Evolutionary conservation across 164 flowering plant genomes (phyloP).

Genomic region (Kalanchoe fedtschenkoi): DNA sequence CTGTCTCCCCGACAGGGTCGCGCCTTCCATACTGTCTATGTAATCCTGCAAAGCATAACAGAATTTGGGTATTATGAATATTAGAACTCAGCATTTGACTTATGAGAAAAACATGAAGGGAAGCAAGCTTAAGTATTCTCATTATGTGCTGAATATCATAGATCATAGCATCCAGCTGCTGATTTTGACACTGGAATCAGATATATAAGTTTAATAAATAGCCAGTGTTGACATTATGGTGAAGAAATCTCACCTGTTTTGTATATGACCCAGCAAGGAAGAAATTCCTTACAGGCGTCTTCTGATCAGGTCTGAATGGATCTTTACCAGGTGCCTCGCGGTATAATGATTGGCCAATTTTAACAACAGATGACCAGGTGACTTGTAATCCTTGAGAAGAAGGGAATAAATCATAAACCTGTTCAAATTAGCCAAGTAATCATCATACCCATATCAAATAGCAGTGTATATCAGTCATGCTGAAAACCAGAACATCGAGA

Average conservation of each 20-base stretch:
- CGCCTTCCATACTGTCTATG: constrained; percentile 98
- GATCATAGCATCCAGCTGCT: neutral
- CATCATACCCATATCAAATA: too few relatives aligned
- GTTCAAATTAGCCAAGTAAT: constrained; percentile 7
- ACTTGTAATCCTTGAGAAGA: constrained; percentile 84
- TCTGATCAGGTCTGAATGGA: constrained; percentile 93
- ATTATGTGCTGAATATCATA: neutral
- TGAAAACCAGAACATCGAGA: neutral
- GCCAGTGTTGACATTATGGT: too few relatives aligned
- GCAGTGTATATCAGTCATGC: neutral
- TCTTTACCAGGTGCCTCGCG: constrained; percentile 95
- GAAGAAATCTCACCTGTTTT: constrained; percentile 54
- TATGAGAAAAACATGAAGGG: neutral
- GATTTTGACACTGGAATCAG: neutral
- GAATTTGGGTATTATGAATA: neutral
- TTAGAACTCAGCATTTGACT: neutral
- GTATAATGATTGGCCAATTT: constrained; percentile 84
- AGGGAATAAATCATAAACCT: constrained; percentile 80
- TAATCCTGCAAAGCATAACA: constrained; percentile 50
- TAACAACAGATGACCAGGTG: constrained; percentile 90
- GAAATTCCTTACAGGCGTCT: constrained; percentile 80
- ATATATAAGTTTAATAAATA: neutral
- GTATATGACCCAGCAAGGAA: constrained; percentile 98
- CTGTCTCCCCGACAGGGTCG: constrained; percentile 91
- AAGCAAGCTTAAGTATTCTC: neutral